Percentiles rank a stretch among this genome's conserved stretches.
Conservation (phyloP, 805 yeast genomes). For the Isabelozyma gotoi region DNA sequence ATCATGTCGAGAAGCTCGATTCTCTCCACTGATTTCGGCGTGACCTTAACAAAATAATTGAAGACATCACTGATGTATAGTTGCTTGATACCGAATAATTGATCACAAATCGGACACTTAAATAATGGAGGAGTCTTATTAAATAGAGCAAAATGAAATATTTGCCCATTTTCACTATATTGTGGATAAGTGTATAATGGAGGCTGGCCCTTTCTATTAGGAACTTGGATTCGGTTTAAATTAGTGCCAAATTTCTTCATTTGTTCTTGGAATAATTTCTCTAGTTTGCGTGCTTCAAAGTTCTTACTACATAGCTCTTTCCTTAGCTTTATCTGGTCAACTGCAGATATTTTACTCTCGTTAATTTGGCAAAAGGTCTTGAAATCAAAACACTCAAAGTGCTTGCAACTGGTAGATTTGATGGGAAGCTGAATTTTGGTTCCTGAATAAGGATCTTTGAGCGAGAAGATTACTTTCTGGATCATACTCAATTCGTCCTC, state of each 20-base stretch:
- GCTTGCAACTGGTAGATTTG: conserved; percentile 35
- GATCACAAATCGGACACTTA: conserved; percentile 43
- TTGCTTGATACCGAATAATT: conserved; percentile 29
- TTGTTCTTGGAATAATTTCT: conserved; percentile 1
- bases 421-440: conserved; percentile 40
- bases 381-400: conserved; percentile 46
- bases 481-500: conserved; percentile 32
- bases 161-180: conserved; percentile 2
- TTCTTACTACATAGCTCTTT: conserved; percentile 28
- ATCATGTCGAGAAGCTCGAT: conserved; percentile 36
- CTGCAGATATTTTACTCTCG: conserved; percentile 23
- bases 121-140: conserved; percentile 21
- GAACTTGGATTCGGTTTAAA: neutral
- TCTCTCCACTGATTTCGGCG: conserved; percentile 31
- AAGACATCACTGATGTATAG: conserved; percentile 37
- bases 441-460: conserved; percentile 41
- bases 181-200: conserved; percentile 1
- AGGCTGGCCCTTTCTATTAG: neutral
- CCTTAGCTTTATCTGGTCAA: conserved; percentile 18
- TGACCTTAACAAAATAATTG: conserved; percentile 41
- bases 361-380: conserved; percentile 41
- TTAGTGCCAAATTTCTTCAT: neutral
- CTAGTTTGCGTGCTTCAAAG: conserved; percentile 11
- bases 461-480: conserved; percentile 35
- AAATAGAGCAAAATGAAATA: neutral